phyloP scores from a whole-genome alignment of 192 early-diverging fungal genomes.

The Cladochytrium replicatum region DNA sequence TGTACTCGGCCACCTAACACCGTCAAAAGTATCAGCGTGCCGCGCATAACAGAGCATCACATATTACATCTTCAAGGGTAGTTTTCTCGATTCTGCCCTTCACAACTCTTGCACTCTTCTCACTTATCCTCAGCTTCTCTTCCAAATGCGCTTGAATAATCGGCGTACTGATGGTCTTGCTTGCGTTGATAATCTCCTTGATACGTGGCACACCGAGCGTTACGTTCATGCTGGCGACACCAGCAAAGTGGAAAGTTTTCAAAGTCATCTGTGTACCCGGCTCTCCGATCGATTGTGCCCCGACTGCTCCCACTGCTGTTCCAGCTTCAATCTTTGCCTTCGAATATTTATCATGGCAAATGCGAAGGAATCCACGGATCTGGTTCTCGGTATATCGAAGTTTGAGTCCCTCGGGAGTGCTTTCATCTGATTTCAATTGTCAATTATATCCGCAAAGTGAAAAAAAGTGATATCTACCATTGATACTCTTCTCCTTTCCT shows the following conservation, averaged over 20 bases:
- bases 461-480: neutral
- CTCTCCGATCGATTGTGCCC: conserved; percentile 95
- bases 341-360: conserved; percentile 75
- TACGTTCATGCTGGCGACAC: conserved; percentile 98
- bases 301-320: conserved; percentile 91
- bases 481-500: neutral
- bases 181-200: conserved; percentile 99
- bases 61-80: conserved; percentile 58
- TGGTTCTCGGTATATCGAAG: conserved; percentile 61
- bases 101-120: conserved; percentile 83
- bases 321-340: conserved; percentile 85
- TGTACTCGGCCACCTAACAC: conserved; percentile 71
- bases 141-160: conserved; percentile 48
- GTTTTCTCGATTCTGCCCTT: conserved; percentile 95
- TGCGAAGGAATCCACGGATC: conserved; percentile 61
- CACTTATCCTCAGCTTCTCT: conserved; percentile 42
- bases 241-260: conserved; percentile 99
- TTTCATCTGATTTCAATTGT: conserved; percentile 4
- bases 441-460: no score
- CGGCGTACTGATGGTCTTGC: conserved; percentile 90
- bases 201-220: conserved; percentile 99
- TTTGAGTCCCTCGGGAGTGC: conserved; percentile 11
- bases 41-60: neutral
- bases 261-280: conserved; percentile 99
- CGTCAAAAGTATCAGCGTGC: neutral